Evolutionary conservation across 257 asterid species (phyloP).

Genomic region (Solanum stenotomum): DNA sequence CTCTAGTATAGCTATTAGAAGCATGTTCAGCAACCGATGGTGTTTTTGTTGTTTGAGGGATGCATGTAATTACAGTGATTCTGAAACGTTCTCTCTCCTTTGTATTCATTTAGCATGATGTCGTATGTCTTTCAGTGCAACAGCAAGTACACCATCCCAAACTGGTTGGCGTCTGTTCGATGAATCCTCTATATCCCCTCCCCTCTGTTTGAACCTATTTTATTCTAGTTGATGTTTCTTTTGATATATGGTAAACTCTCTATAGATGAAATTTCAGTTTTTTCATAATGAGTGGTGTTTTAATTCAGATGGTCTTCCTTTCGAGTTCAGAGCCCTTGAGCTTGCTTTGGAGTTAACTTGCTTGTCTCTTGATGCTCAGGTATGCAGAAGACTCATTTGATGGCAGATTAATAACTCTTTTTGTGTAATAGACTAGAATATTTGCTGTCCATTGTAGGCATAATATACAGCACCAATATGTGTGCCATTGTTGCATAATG

Average conservation of each 20-base stretch:
- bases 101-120: not conserved
- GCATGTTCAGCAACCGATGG: not conserved
- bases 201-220: not conserved
- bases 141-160: not conserved
- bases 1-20: not conserved
- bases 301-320: slow-evolving; percentile 87
- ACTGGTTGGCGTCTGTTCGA: not conserved
- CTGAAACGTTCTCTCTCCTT: not conserved
- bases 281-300: not conserved
- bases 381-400: slow-evolving; percentile 21
- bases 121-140: not conserved
- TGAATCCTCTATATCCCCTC: not conserved
- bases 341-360: slow-evolving; percentile 91
- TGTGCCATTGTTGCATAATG: not conserved
- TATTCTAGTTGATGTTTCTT: not conserved
- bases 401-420: not conserved
- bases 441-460: not conserved
- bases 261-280: not conserved
- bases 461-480: not conserved
- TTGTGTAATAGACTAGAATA: not conserved
- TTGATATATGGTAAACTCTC: not conserved
- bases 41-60: not conserved
- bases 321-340: slow-evolving; percentile 95
- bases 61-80: not conserved
- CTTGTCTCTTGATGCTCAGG: slow-evolving; percentile 92